phyloP scores from a whole-genome alignment of 2,329 filamentous ascomycete species.

The Beauveria brongniartii region DNA sequence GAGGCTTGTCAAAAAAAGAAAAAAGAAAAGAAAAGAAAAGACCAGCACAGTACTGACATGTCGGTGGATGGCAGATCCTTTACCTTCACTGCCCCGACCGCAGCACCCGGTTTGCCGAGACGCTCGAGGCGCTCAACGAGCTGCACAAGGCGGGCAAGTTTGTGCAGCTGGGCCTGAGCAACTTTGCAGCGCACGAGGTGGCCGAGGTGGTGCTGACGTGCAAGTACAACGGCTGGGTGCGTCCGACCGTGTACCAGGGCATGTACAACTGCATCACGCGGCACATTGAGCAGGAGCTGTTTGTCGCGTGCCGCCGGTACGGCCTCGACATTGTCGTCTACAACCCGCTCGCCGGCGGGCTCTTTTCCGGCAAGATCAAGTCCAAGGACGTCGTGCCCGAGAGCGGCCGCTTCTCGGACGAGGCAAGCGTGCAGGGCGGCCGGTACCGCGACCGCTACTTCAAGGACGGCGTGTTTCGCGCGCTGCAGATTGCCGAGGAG shows the following conservation, averaged over 20 bases:
- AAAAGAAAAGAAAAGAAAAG: fast-evolving
- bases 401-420: conserved; percentile 63
- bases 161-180: conserved; percentile 68
- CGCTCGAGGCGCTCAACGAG: conserved; percentile 67
- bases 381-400: conserved; percentile 51
- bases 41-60: background rate
- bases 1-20: fast-evolving
- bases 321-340: conserved; percentile 73
- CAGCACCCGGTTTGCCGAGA: conserved; percentile 68
- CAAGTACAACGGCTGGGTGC: conserved; percentile 72
- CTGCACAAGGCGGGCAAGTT: conserved; percentile 84
- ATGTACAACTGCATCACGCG: conserved; percentile 82
- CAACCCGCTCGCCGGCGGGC: conserved; percentile 73
- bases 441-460: conserved; percentile 65
- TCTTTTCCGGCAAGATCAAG: conserved; percentile 76
- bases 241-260: conserved; percentile 76
- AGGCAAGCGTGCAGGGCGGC: conserved; percentile 39
- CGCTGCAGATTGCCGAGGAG: conserved; percentile 63
- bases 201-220: conserved; percentile 76
- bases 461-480: conserved; percentile 54
- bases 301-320: conserved; percentile 66
- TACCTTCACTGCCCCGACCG: conserved; percentile 42
- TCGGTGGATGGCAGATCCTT: conserved; percentile 25
- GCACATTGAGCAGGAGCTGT: conserved; percentile 65
- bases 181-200: conserved; percentile 82